Evolutionary conservation across 192 early-diverging fungal genomes (phyloP), one percentile per base, ranked within the genome.

Genomic region (Coemansia sp.): DNA sequence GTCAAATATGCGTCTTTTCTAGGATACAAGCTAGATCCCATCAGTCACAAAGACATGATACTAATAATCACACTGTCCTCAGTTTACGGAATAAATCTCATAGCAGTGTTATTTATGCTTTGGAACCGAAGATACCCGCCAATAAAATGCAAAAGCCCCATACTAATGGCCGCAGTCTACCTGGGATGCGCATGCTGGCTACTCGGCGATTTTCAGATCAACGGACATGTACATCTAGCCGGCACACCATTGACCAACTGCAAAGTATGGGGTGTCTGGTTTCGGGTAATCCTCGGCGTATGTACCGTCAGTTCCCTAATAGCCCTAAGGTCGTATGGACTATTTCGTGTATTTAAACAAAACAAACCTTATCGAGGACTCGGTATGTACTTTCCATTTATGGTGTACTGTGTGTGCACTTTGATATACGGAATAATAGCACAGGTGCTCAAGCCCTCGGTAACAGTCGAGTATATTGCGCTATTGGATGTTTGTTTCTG

Each of bases 191-290:
- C 75, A 5, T 78, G 63, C 48, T 83, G 81, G 81, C 74, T 75
- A 52, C 20, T 83, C 17, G 81, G 81, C 40, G 81, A 83, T 61
- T 18, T 75, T 5, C 72, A 83, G 16, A 75, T 83, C 48, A 83
- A 78, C 64, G 81, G 81, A 1, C 72, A 75, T 32, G 67, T 83
- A n/a, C 75, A 77, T 34, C 48, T 72, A 16, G 54, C 38, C 2
- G 52, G 56, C 11, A 62, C 69, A 0, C 36, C 45, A 18, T 38
- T 77, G 55, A 67, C 64, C 0, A 71, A 69, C 29, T 83, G 81
- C 56, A 56, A 60, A 25, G 66, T 66, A 7, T 64, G 73, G 33
- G 81, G 81, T 12, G 63, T 83, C 16, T 83, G 81, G 81, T 20
- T 83, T 17, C 63, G 81, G 12, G 72, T 78, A 25, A 66, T 83